These are phyloP conservation scores for Bimuria novae-zelandiae DNA, from an alignment of 2,329 filamentous ascomycete genomes.

Conservation along the genomic window DNA sequence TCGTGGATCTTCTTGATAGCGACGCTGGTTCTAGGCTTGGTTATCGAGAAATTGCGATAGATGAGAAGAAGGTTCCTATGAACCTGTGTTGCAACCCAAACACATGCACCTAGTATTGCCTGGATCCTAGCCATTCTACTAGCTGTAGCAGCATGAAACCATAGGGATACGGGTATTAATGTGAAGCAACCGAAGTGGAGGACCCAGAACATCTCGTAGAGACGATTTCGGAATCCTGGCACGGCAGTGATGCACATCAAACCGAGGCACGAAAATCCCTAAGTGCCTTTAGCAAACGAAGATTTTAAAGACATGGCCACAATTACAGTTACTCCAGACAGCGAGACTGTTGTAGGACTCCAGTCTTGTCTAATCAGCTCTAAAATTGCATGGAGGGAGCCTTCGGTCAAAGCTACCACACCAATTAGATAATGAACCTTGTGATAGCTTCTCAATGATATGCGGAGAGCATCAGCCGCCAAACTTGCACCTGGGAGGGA, in stretches of 20 bases:
- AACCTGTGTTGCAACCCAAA: constrained; percentile 12
- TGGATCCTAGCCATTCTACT: constrained; percentile 8
- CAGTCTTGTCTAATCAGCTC: constrained; percentile 4
- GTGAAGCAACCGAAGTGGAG: constrained; percentile 15
- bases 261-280: constrained; percentile 5
- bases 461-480: constrained; percentile 10
- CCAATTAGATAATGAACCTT: constrained; percentile 10
- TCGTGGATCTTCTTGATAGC: constrained; percentile 14
- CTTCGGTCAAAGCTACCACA: constrained; percentile 9
- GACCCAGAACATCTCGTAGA: constrained; percentile 12
- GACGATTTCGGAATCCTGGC: background rate
- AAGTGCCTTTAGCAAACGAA: constrained; percentile 2
- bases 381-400: constrained; percentile 7
- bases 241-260: constrained; percentile 12
- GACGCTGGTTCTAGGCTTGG: constrained; percentile 11
- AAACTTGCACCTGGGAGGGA: constrained; percentile 9
- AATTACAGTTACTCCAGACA: background rate
- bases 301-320: background rate
- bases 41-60: constrained; percentile 21
- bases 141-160: constrained; percentile 10
- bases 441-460: constrained; percentile 11
- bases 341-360: background rate
- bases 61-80: constrained; percentile 15
- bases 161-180: constrained; percentile 15
- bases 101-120: constrained; percentile 7